Base-by-base conservation (phyloP, 331 rosid genomes). In the Saraca asoca region DNA sequence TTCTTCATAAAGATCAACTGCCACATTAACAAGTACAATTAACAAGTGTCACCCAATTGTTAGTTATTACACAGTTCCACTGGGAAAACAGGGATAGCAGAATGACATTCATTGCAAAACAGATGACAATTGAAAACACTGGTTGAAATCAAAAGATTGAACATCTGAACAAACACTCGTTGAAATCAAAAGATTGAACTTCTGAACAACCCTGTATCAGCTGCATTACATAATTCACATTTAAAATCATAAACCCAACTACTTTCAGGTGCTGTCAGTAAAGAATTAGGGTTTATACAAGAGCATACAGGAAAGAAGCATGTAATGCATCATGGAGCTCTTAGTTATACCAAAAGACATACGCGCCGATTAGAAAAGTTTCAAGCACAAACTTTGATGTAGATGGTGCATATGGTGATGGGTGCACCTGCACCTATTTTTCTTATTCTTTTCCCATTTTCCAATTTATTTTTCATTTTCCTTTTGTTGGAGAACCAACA, bases 221-320 rank as follows among this genome's bases (percentile, higher is more conserved):
- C 48, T 12, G 58, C 72, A 68, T 78, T 72, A 51, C 55, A 62
- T 24, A 13, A 39, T 49, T 48, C 70, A 34, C 17, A 0, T 16
- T 53, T 57, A 15, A 42, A 48, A 65, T 18, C 12, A 58, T 46
- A 37, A 46, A 54, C 58, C 65, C 56, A 19, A 15, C 35, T 16
- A 55, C 35, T 57, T 20, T 37, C 68, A 29, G 64, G 57, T 46
- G 58, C 39, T n/a, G 51, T 75, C 72, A 9, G 19, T 7, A 19
- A n/a, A 56, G 62, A 50, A 9, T 16, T 24, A 56, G 51, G 48
- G 45, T 39, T 5, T 8, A 10, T 14, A 57, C 35, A 24, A 68
- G 44, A 58, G 55, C 50, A 51, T n/a, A 34, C 13, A 18, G 12
- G 1, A 48, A 35, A 18, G 12, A 62, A 56, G 69, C 71, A 33